Evolutionary conservation across 2,329 filamentous ascomycete species (phyloP).

Genomic region (Onygenales sp.): DNA sequence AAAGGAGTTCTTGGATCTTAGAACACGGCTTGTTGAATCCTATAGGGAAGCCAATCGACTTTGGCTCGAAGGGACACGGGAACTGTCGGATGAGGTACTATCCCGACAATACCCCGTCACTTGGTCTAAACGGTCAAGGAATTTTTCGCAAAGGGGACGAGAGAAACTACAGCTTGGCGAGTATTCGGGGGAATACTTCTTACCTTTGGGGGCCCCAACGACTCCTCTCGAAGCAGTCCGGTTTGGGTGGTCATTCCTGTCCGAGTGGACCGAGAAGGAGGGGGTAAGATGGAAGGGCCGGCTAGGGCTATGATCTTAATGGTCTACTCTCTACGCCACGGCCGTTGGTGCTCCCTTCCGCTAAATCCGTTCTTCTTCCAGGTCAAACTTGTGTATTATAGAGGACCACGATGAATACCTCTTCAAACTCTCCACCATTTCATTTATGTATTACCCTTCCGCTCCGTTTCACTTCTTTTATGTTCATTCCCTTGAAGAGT

Average conservation of each 20-base stretch:
- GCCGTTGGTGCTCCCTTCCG: not conserved
- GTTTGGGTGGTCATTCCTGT: conserved; percentile 35
- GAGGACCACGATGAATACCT: too few species aligned
- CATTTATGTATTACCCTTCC: not conserved
- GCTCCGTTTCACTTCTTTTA: not conserved
- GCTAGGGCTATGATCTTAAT: conserved; percentile 25
- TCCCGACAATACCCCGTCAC: conserved; percentile 33
- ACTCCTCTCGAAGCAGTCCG: conserved; percentile 36
- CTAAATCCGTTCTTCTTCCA: too few species aligned
- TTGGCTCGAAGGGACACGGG: conserved; percentile 34
- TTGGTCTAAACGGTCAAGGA: conserved; percentile 32
- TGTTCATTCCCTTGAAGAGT: not conserved
- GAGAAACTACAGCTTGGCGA: conserved; percentile 24
- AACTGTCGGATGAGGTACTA: conserved; percentile 32
- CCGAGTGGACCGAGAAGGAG: conserved; percentile 39
- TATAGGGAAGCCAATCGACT: conserved; percentile 32
- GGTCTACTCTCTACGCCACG: not conserved
- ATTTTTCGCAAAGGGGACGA: conserved; percentile 27
- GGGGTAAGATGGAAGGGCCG: conserved; percentile 34
- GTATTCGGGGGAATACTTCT: conserved; percentile 29
- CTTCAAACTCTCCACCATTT: not conserved
- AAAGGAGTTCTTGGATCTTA: conserved; percentile 32
- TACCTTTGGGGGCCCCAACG: conserved; percentile 34
- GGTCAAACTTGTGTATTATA: too few species aligned
- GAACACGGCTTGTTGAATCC: conserved; percentile 30